Evolutionary conservation across 306 rosid species (phyloP), one percentile per base, ranked within the genome.

Genomic region (Inga laurina): DNA sequence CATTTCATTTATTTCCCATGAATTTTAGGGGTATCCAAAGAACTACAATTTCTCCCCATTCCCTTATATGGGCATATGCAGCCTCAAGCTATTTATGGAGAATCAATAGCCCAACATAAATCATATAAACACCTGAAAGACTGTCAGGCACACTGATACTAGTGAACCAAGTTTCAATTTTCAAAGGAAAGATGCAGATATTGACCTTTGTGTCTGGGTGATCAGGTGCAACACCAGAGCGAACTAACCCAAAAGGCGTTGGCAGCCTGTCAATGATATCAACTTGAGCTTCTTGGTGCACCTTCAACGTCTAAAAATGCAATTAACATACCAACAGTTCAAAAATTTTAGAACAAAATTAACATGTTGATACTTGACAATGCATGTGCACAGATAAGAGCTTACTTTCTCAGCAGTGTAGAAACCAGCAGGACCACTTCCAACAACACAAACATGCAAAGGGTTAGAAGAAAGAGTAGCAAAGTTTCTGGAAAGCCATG

Each of bases 341-440:
- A 27, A 84, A 79, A 56, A 57, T 39, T 79, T 72, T 18, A 72
- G 12, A 59, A 14, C 5, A 34, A n/a, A 10, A 64, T 13, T 5
- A 21, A 19, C 11, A n/a, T 19, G n/a, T 18, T 48, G 22, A 12
- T 30, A 30, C 70, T 64, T 30, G 70, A 27, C 15, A 13, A 24
- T 11, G 14, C 4, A 22, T 7, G 22, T 54, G 52, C 43, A 4
- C 4, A 21, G 8, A 24, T 59, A 22, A 41, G 79, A 74, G 56
- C 48, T 48, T 41, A 90, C 97, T 93, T 96, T 93, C 85, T 96
- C 97, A 3, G 98, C 98, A 5, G 90, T 90, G 91, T 91, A 96
- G 87, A 94, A 91, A 30, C 99, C 99, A 72, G 98, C 97, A 4
- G 97, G 97, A 78, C 98, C 99, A 79, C 97, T 96, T 82, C 99